Base-by-base conservation (phyloP, 306 rosid species). In the Sechiopsis laciniata region DNA sequence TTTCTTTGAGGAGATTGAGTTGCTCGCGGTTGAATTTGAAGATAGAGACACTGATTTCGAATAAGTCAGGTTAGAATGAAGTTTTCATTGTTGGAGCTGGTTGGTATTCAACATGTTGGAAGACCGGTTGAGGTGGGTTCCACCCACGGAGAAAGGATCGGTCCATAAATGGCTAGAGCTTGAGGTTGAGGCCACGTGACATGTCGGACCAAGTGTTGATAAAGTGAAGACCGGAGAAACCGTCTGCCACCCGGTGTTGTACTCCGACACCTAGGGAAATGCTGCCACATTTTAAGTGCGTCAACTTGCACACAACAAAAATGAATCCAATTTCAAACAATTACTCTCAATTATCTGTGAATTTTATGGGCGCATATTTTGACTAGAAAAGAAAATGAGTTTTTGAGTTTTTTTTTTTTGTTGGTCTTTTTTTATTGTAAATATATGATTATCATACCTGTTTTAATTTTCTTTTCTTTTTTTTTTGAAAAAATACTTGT, bases 161-260 rank as follows among this genome's bases (percentile, higher is more conserved):
- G 64, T 89, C 87, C 13, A 94, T 81, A 81, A 87, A 88, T 0
- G 98, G 98, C 42, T 88, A 89, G 37, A 85, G 40, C 10, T 84
- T 83, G 8, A 89, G 81, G 29, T 94, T 96, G 19, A 88, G 74
- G 56, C 98, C 96, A 1, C 96, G 91, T 19, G 96, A 90, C 79
- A 94, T 84, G 73, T 94, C 98, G 8, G 97, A 85, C 98, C 98
- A 94, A 20, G 98, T 59, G 37, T 90, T 94, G 48, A 90, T 80
- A 42, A 89, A 94, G 75, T 90, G 98, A 19, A 94, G 91, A 19
- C 97, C 98, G 20, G 98, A 84, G 72, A 80, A 87, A 11, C 98
- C 98, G 77, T 94, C 98, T 2, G 90, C 97, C 10, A 16, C 94
- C 21, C 86, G 90, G 74, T 94, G 97, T 48, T 94, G 89, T 94